Percentiles rank a stretch among this genome's conserved stretches.
Evolutionary conservation across 305 asterid species (phyloP).

Genomic region (Solanum hybrid): DNA sequence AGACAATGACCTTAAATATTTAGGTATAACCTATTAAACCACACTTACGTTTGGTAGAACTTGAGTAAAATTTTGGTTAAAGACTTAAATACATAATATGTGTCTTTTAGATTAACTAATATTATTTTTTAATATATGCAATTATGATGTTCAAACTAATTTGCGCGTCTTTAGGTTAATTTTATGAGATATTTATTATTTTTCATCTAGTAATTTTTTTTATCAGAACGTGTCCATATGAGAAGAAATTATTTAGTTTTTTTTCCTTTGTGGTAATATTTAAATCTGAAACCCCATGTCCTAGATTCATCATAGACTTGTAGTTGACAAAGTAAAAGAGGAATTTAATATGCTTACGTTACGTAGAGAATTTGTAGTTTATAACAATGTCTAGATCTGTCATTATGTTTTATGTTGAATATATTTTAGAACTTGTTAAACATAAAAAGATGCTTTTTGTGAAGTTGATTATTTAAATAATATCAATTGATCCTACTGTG

Average conservation of each 20-base stretch:
- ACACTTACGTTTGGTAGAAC: not conserved
- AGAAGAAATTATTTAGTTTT: too few relatives aligned
- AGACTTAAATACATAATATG: not conserved
- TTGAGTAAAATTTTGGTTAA: not conserved
- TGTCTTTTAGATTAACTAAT: not conserved
- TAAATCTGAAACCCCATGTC: not conserved
- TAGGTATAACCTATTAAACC: not conserved
- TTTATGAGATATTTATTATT: not conserved
- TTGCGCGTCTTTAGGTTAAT: rapidly evolving
- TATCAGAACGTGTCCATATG: not conserved
- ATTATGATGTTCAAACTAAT: not conserved
- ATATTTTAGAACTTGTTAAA: not conserved
- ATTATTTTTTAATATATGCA: too few relatives aligned
- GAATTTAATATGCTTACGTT: not conserved
- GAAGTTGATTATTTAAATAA: not conserved
- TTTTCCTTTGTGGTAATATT: not conserved
- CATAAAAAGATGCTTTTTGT: not conserved
- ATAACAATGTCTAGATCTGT: not conserved
- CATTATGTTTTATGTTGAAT: not conserved
- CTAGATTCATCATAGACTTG: not conserved
- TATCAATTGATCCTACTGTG: not conserved
- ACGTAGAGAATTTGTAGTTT: not conserved
- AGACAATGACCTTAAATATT: not conserved
- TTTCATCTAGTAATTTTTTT: rapidly evolving
- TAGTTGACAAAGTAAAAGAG: not conserved